A percentile compares a stretch with the other conserved stretches of the same genome.
phyloP scores from a whole-genome alignment of 2,329 filamentous ascomycete species.

The Colletotrichum lini region DNA sequence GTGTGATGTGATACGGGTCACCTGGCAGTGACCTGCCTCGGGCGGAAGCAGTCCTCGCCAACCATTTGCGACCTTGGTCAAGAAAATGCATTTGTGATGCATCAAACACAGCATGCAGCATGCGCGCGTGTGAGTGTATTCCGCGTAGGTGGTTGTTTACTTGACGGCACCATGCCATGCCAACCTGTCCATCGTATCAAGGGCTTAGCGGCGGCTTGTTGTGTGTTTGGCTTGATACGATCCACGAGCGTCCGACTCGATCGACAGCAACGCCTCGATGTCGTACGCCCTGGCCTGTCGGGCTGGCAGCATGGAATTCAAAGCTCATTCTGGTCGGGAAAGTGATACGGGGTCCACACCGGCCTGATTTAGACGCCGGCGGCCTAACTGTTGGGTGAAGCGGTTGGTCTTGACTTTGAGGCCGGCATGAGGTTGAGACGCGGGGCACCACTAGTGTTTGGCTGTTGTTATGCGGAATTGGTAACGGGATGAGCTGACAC shows the following conservation, averaged over 20 bases:
- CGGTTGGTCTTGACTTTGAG: conserved; percentile 29
- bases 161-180: conserved; percentile 25
- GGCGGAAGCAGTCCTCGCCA: conserved; percentile 36
- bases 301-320: not conserved
- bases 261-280: conserved; percentile 1
- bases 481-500: conserved; percentile 26
- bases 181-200: conserved; percentile 11
- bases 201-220: conserved; percentile 11
- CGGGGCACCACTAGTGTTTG: conserved; percentile 23
- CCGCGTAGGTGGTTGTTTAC: conserved; percentile 18
- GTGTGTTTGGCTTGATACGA: not conserved
- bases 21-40: conserved; percentile 15
- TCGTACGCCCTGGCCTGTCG: not conserved
- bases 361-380: conserved; percentile 18
- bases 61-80: conserved; percentile 31
- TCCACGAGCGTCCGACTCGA: conserved; percentile 9
- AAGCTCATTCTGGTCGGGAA: not conserved
- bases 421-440: conserved; percentile 29
- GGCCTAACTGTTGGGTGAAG: conserved; percentile 25
- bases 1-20: conserved; percentile 18
- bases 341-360: conserved; percentile 16
- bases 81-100: conserved; percentile 36
- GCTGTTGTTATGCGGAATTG: conserved; percentile 23
- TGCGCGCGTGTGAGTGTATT: not conserved
- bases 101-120: conserved; percentile 37